These are phyloP conservation scores for Tetraselmis chui DNA, from an alignment of 139 green algal genomes.

Conservation along the genomic window DNA sequence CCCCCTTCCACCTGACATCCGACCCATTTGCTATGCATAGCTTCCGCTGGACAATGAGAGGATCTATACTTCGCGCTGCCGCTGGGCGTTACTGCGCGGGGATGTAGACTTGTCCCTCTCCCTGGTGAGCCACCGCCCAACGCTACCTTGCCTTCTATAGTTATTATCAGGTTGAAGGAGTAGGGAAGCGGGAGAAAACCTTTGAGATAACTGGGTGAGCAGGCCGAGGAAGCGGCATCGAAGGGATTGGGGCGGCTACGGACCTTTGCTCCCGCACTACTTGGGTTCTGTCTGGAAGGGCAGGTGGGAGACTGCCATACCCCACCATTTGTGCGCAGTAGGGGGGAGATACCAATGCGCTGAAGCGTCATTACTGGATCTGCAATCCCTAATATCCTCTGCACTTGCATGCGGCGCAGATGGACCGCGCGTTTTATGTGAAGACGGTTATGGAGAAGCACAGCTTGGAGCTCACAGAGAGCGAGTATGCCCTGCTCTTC, in stretches of 20 bases:
- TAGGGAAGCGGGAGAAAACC: background rate
- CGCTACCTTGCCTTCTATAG: background rate
- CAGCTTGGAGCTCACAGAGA: background rate
- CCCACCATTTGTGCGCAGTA: too few relatives aligned
- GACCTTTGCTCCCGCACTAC: conserved; percentile 41
- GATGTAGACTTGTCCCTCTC: conserved; percentile 29
- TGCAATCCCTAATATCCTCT: too few relatives aligned
- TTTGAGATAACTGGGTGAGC: too few relatives aligned
- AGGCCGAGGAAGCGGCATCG: conserved; percentile 17
- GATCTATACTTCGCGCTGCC: conserved; percentile 19
- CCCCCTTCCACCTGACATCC: too few relatives aligned
- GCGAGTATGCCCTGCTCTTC: background rate
- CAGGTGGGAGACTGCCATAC: background rate
- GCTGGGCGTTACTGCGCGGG: conserved; percentile 31
- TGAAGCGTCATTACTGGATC: too few relatives aligned
- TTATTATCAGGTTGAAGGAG: background rate
- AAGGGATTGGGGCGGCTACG: conserved; percentile 28
- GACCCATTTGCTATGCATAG: too few relatives aligned
- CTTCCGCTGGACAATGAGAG: conserved; percentile 12
- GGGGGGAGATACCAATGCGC: too few relatives aligned
- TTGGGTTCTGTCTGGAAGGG: conserved; percentile 3
- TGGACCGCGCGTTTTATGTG: background rate
- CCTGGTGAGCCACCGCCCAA: background rate
- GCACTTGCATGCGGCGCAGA: background rate
- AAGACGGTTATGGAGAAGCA: background rate